phyloP scores from a whole-genome alignment of 1,284 basidiomycete genomes.

The Marasmius fiardii region DNA sequence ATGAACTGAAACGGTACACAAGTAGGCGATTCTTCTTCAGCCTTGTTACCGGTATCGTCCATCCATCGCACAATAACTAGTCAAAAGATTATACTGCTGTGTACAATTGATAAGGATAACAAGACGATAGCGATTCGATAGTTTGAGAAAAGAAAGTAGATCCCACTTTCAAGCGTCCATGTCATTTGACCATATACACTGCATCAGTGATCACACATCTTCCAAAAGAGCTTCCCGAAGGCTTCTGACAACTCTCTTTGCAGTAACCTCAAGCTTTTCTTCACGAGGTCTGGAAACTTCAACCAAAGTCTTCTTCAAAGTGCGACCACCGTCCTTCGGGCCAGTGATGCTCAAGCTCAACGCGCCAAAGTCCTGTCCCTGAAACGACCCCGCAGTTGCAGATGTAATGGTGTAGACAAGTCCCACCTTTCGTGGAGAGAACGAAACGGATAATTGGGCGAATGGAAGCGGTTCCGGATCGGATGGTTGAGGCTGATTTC shows the following conservation, averaged over 20 bases:
- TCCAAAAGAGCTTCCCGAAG: constrained; percentile 8
- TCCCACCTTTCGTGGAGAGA: constrained; percentile 43
- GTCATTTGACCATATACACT: constrained; percentile 1
- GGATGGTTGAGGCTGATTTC: background rate
- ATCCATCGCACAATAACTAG: too few species aligned
- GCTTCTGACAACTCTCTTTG: constrained; percentile 42
- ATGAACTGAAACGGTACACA: too few species aligned
- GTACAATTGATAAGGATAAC: too few species aligned
- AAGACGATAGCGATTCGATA: too few species aligned
- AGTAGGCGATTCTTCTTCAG: too few species aligned
- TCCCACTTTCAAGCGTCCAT: too few species aligned
- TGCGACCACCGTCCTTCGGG: constrained; percentile 13
- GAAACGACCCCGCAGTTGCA: constrained; percentile 2
- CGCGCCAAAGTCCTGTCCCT: constrained; percentile 10
- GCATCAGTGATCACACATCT: background rate
- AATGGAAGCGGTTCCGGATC: constrained; percentile 34
- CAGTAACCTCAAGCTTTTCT: constrained; percentile 57
- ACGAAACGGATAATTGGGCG: constrained; percentile 38
- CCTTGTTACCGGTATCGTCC: too few species aligned
- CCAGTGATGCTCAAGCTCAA: constrained; percentile 11
- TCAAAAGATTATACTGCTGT: too few species aligned
- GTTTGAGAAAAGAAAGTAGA: too few species aligned
- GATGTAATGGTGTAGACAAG: constrained; percentile 30
- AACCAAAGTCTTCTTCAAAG: constrained; percentile 10
- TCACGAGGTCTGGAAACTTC: constrained; percentile 30